phyloP scores from a whole-genome alignment of 306 rosid genomes.

The Quercus gilva region DNA sequence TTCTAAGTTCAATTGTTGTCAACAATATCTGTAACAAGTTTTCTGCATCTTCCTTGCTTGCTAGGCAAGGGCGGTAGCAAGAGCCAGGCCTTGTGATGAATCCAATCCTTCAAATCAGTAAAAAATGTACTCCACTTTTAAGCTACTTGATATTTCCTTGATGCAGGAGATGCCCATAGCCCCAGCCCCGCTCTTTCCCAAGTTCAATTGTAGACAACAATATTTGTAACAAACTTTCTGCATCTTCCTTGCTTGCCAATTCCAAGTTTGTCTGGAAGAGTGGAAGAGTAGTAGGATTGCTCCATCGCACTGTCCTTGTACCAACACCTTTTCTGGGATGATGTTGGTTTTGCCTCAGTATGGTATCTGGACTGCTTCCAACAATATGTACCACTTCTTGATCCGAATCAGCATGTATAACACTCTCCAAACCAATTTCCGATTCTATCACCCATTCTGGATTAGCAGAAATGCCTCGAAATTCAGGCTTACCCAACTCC shows the following conservation, averaged over 20 bases:
- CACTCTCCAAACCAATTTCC: conserved; percentile 74
- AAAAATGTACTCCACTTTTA: neutral
- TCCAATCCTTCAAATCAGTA: conserved; percentile 2
- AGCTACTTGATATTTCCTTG: conserved; percentile 48
- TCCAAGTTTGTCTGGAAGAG: conserved; percentile 79
- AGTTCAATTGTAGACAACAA: conserved; percentile 53
- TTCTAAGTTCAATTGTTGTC: conserved; percentile 32
- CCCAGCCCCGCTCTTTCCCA: conserved; percentile 71
- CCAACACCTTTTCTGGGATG: conserved; percentile 46
- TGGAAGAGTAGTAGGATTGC: conserved; percentile 67
- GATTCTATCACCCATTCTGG: conserved; percentile 71
- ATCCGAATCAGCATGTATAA: conserved; percentile 65
- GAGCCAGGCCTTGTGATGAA: neutral
- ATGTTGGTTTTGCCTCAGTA: conserved; percentile 48
- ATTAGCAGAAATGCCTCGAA: conserved; percentile 66
- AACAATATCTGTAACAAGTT: conserved; percentile 53
- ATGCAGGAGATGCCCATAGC: conserved; percentile 68
- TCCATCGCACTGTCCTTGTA: conserved; percentile 51
- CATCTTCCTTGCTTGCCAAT: conserved; percentile 58
- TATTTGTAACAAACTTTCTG: conserved; percentile 49
- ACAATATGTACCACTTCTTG: conserved; percentile 69
- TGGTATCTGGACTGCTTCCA: conserved; percentile 71
- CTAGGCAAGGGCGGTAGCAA: conserved; percentile 15
- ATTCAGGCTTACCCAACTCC: conserved; percentile 75
- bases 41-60: conserved; percentile 52